Evolutionary conservation across 192 early-diverging fungal genomes (phyloP).

Genomic region (Podochytrium sp.): DNA sequence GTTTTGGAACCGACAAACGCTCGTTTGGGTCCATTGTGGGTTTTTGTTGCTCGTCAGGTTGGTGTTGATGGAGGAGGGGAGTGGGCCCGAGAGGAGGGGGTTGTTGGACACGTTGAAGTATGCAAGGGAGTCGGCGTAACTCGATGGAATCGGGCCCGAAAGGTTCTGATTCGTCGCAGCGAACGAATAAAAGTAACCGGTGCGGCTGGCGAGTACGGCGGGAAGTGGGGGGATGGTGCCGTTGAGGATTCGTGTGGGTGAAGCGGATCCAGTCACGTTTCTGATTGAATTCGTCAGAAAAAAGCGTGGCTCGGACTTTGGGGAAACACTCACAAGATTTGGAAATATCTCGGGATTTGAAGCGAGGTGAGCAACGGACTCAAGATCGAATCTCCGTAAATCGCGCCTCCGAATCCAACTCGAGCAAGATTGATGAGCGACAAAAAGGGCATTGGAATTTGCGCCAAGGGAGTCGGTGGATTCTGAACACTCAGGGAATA

Average conservation of each 20-base stretch:
- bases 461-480: constrained; percentile 7
- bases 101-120: constrained; percentile 10
- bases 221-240: constrained; percentile 12
- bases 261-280: constrained; percentile 10
- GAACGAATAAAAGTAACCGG: not conserved
- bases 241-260: constrained; percentile 9
- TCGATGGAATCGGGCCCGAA: constrained; percentile 4
- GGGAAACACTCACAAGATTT: constrained; percentile 14
- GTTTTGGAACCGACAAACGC: not conserved
- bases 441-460: not conserved
- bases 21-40: constrained; percentile 6
- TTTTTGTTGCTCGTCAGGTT: not conserved
- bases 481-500: constrained; percentile 8
- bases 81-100: constrained; percentile 1
- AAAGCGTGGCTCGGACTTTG: constrained; percentile 9
- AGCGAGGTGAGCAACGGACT: not conserved
- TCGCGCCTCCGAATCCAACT: not conserved
- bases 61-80: not conserved
- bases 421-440: not conserved
- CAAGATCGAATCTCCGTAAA: constrained; percentile 14
- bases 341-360: constrained; percentile 16
- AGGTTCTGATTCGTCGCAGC: constrained; percentile 8
- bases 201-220: not conserved
- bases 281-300: not conserved
- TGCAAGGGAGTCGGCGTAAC: not conserved